Percentiles rank a stretch among this genome's conserved stretches.
Conservation (phyloP, 352 stramenopile genomes). For the Paralagenidium karlingii region DNA sequence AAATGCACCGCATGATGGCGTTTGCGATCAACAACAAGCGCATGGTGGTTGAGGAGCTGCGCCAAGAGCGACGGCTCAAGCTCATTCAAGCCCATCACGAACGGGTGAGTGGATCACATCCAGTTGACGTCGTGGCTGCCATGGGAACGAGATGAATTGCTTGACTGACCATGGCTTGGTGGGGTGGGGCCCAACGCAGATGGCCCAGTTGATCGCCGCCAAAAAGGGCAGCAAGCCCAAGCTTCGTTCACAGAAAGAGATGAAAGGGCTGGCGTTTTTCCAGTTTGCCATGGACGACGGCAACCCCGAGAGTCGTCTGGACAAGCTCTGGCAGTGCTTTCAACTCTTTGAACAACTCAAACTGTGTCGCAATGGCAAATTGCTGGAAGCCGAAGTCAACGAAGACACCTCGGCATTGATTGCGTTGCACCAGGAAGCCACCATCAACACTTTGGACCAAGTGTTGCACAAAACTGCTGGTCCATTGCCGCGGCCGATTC, state of each 20-base stretch:
- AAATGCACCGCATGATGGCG: constrained; percentile 40
- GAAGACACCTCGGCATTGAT: constrained; percentile 31
- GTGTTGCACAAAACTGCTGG: constrained; percentile 22
- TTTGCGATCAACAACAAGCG: constrained; percentile 22
- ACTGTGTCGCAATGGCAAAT: constrained; percentile 43
- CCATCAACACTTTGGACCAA: constrained; percentile 26
- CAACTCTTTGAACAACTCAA: constrained; percentile 68
- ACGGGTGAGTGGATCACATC: too few relatives aligned
- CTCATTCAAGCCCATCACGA: constrained; percentile 36
- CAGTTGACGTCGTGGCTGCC: too few relatives aligned
- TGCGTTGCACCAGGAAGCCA: constrained; percentile 34
- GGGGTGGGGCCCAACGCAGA: constrained; percentile 15
- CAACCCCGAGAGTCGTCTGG: constrained; percentile 35
- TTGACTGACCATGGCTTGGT: too few relatives aligned
- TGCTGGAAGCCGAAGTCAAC: constrained; percentile 46
- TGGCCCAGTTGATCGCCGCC: constrained; percentile 24
- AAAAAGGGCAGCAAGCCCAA: too few relatives aligned
- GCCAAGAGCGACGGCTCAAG: constrained; percentile 34
- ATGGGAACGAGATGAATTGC: too few relatives aligned
- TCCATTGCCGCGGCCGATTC: constrained; percentile 35
- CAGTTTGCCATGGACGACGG: constrained; percentile 39
- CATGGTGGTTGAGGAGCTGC: constrained; percentile 26
- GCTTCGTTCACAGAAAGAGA: constrained; percentile 45
- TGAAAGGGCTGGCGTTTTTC: constrained; percentile 43
- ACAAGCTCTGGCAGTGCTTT: constrained; percentile 62